Evolutionary conservation across 2,329 filamentous ascomycete species (phyloP).

Genomic region (Dichotomopilus funicola): DNA sequence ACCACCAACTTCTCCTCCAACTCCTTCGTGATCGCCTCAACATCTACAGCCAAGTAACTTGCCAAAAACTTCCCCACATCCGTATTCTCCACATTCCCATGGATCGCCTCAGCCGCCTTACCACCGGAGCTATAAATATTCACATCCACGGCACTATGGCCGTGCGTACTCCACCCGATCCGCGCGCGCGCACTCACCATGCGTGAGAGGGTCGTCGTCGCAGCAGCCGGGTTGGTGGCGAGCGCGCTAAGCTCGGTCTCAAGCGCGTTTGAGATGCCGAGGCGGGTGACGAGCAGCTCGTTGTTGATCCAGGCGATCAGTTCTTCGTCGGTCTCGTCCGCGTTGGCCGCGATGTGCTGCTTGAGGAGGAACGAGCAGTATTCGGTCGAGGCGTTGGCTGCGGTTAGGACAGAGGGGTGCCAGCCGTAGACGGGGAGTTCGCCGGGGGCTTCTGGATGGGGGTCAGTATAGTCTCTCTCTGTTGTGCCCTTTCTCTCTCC

Average conservation of each 20-base stretch:
- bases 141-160: conserved; percentile 88
- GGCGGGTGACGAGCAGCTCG: conserved; percentile 58
- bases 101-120: conserved; percentile 54
- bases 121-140: conserved; percentile 86
- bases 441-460: conserved; percentile 40
- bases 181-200: conserved; percentile 85
- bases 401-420: conserved; percentile 73
- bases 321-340: conserved; percentile 26
- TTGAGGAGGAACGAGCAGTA: conserved; percentile 58
- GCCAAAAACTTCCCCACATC: conserved; percentile 80
- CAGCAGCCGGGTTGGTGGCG: conserved; percentile 48
- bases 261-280: conserved; percentile 71
- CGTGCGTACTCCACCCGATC: conserved; percentile 90
- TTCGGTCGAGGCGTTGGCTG: conserved; percentile 71
- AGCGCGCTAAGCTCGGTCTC: conserved; percentile 64
- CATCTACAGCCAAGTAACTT: conserved; percentile 72
- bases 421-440: conserved; percentile 59
- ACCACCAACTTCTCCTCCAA: conserved; percentile 50
- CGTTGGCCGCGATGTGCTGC: conserved; percentile 44
- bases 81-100: conserved; percentile 91
- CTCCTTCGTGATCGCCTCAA: conserved; percentile 70
- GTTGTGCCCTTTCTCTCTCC: too few relatives aligned
- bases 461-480: conserved; percentile 24
- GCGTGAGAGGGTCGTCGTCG: conserved; percentile 61
- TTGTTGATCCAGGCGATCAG: conserved; percentile 60